These are phyloP conservation scores for Immersiella caudata DNA, from an alignment of 495 filamentous ascomycete genomes.

Conservation along the genomic window DNA sequence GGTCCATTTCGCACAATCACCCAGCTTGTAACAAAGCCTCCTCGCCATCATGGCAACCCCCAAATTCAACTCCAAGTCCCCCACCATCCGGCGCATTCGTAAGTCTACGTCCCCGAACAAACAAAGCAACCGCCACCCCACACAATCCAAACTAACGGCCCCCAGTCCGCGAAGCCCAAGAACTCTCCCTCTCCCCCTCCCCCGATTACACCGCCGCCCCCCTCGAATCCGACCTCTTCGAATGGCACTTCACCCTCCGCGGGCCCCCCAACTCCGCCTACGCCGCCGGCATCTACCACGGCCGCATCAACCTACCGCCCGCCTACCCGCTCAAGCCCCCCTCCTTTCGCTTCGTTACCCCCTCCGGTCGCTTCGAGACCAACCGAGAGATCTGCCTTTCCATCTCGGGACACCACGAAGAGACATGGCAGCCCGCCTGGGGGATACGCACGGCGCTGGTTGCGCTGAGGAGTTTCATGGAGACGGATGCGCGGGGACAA, in stretches of 20 bases:
- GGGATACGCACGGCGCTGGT: constrained; percentile 80
- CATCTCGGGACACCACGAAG: constrained; percentile 94
- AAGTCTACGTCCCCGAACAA: constrained; percentile 28
- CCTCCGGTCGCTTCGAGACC: constrained; percentile 89
- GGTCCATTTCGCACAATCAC: background rate
- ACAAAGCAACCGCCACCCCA: constrained; percentile 27
- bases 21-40: background rate
- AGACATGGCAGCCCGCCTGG: constrained; percentile 98
- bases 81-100: constrained; percentile 79
- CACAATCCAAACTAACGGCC: constrained; percentile 29
- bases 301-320: constrained; percentile 87
- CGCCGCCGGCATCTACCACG: constrained; percentile 84
- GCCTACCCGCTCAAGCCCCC: constrained; percentile 89
- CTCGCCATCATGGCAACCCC: constrained; percentile 33
- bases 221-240: constrained; percentile 86
- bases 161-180: constrained; percentile 78
- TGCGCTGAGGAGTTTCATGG: constrained; percentile 73
- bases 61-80: constrained; percentile 74
- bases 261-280: constrained; percentile 85
- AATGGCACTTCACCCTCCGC: constrained; percentile 98
- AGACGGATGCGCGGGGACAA: constrained; percentile 74
- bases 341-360: constrained; percentile 90
- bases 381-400: constrained; percentile 96
- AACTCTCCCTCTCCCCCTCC: constrained; percentile 75
- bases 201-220: constrained; percentile 82